A percentile compares a stretch with the other conserved stretches of the same genome.
These are phyloP conservation scores for Trebouxiophyceae sp. DNA, from an alignment of 163 green algal species.

Conservation along the genomic window DNA sequence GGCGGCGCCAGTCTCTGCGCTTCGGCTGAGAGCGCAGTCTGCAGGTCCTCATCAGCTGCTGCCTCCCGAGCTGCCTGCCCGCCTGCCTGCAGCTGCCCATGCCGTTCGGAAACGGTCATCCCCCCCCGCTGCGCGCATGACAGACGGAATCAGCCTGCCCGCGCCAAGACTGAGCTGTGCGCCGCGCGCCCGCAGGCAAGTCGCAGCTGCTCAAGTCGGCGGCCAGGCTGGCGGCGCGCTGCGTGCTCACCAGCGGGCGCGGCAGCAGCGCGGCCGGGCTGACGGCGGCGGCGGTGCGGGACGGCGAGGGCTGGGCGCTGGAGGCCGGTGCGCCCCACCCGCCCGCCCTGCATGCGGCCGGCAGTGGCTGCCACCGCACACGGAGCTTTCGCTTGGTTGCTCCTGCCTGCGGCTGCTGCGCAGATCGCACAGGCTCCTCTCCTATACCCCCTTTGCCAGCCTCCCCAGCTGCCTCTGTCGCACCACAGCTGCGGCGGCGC, in stretches of 20 bases:
- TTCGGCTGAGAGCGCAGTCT: background rate
- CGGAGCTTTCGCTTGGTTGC: too few relatives aligned
- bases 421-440: too few relatives aligned
- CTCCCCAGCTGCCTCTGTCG: too few relatives aligned
- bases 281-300: constrained; percentile 64
- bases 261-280: constrained; percentile 64
- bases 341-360: too few relatives aligned
- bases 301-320: constrained; percentile 65
- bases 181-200: constrained; percentile 59
- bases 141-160: too few relatives aligned
- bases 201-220: constrained; percentile 90
- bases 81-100: background rate
- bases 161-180: too few relatives aligned
- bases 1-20: background rate
- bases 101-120: too few relatives aligned
- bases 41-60: background rate
- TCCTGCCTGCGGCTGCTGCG: too few relatives aligned
- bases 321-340: constrained; percentile 84
- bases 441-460: too few relatives aligned
- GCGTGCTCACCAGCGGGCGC: constrained; percentile 62
- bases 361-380: too few relatives aligned
- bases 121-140: too few relatives aligned
- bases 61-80: background rate
- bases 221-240: constrained; percentile 42
- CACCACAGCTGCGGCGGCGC: too few relatives aligned